phyloP scores from a whole-genome alignment of 352 stramenopile species.

The Pythium volutum region DNA sequence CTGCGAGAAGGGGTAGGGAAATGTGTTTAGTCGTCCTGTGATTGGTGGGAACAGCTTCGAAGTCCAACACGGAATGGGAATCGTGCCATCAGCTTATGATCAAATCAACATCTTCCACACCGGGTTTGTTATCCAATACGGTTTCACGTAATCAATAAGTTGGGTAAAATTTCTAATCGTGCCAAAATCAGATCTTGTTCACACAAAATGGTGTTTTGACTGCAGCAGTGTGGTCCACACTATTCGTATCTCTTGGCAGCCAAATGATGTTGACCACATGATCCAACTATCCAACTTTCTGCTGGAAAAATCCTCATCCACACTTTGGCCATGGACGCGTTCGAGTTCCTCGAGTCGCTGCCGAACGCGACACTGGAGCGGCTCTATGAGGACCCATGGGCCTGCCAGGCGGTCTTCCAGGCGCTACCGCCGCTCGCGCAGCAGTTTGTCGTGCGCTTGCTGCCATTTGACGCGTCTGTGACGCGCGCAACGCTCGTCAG shows the following conservation, averaged over 20 bases:
- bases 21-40: not conserved
- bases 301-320: no score
- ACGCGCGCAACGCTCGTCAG: conserved; percentile 50
- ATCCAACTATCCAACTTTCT: no score
- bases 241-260: no score
- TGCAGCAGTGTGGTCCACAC: conserved; percentile 1
- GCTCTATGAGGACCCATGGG: conserved; percentile 85
- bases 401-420: conserved; percentile 88
- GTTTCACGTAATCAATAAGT: no score
- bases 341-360: conserved; percentile 85
- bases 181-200: no score
- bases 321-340: conserved; percentile 88
- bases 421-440: conserved; percentile 81
- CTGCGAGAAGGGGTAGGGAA: not conserved
- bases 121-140: no score
- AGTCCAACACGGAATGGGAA: no score
- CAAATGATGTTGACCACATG: conserved; percentile 1
- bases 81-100: no score
- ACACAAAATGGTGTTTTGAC: not conserved
- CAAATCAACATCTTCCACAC: no score
- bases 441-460: conserved; percentile 88
- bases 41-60: not conserved
- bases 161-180: no score
- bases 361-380: conserved; percentile 69
- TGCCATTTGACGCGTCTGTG: conserved; percentile 57